Evolutionary conservation across 331 rosid genomes (phyloP).

Genomic region (Ulmus americana): DNA sequence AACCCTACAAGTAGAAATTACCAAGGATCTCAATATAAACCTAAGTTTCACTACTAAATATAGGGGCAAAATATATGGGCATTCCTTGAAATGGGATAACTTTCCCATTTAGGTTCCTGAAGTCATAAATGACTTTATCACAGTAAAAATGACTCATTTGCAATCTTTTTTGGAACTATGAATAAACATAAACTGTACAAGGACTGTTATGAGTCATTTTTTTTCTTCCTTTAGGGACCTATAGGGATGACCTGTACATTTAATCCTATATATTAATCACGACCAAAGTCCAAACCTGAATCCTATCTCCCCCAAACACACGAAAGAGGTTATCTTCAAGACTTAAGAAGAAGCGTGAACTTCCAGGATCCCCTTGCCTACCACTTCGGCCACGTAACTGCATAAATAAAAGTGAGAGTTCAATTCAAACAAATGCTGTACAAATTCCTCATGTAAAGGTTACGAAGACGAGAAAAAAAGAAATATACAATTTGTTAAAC

Average conservation of each 20-base stretch:
- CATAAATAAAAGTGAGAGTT: conserved; percentile 22
- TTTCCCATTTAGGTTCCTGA: no score
- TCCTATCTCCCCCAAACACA: conserved; percentile 92
- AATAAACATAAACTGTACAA: no score
- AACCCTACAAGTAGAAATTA: conserved; percentile 54
- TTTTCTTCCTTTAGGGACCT: no score
- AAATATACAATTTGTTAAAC: not conserved
- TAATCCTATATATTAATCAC: not conserved
- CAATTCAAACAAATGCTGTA: conserved; percentile 14
- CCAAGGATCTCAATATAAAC: conserved; percentile 11
- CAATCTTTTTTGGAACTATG: no score
- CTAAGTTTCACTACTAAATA: not conserved
- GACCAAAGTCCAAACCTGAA: conserved; percentile 52
- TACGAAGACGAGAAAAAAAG: conserved; percentile 2
- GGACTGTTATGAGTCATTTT: no score
- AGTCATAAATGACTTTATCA: no score
- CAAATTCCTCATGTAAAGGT: conserved; percentile 7
- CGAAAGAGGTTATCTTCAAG: conserved; percentile 95
- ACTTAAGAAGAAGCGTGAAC: conserved; percentile 93
- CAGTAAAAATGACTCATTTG: no score
- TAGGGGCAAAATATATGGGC: no score
- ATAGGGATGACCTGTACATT: no score
- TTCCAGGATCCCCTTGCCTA: conserved; percentile 94
- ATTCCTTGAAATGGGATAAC: no score
- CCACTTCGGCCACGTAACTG: conserved; percentile 96